A percentile compares a stretch with the other conserved stretches of the same genome.
Conservation (phyloP, 208 protist species). For the Leptomonas seymouri region DNA sequence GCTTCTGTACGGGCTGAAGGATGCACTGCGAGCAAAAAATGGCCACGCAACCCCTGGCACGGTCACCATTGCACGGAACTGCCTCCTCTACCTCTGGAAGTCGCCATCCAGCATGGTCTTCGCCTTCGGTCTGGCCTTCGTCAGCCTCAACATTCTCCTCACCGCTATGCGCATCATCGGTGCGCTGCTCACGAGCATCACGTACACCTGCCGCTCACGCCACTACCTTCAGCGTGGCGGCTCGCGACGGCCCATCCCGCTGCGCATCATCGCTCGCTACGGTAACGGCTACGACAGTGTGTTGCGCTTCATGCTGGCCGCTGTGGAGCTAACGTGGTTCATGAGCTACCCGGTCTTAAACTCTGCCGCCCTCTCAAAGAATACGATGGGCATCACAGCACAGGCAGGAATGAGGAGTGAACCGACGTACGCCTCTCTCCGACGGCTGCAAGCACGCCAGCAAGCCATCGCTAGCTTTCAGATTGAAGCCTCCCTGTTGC, state of each 20-base stretch:
- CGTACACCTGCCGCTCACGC: conserved; percentile 16
- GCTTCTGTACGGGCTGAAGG: conserved; percentile 24
- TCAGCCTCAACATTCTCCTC: conserved; percentile 23
- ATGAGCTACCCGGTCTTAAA: conserved; percentile 38
- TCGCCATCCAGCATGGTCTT: conserved; percentile 38
- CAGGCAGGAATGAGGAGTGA: conserved; percentile 2
- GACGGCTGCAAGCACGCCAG: conserved; percentile 24
- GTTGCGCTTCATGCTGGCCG: conserved; percentile 39
- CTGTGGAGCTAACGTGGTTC: conserved; percentile 58
- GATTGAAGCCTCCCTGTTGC: conserved; percentile 29
- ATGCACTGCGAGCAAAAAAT: conserved; percentile 19
- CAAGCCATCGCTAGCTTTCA: conserved; percentile 37
- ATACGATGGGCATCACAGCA: not conserved
- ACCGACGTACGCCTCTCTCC: conserved; percentile 31
- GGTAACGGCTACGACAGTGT: conserved; percentile 61
- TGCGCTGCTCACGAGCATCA: conserved; percentile 23
- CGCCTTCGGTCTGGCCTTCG: conserved; percentile 31
- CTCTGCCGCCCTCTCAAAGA: conserved; percentile 18
- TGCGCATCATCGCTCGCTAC: conserved; percentile 43
- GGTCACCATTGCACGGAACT: conserved; percentile 7
- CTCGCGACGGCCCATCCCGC: conserved; percentile 26
- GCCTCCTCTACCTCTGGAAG: conserved; percentile 29
- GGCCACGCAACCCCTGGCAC: not conserved
- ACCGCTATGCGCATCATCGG: conserved; percentile 7
- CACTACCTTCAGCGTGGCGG: conserved; percentile 12